Conservation (phyloP, 2,329 filamentous ascomycete species). For the Coleophoma cylindrospora region DNA sequence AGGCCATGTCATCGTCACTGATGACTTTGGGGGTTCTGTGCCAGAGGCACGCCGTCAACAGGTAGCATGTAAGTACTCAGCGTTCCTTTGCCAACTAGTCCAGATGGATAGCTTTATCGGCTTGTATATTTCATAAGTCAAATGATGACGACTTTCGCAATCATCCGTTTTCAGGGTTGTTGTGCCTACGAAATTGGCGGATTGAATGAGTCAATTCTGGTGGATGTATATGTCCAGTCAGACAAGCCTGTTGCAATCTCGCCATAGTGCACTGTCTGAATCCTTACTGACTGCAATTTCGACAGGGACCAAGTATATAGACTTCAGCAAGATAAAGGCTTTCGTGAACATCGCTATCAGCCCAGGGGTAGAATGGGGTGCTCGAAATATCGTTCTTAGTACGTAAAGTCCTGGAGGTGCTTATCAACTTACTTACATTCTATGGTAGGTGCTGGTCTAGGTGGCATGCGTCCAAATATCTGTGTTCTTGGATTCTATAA, state of each 20-base stretch:
- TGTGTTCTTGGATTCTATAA: constrained; percentile 78
- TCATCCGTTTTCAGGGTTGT: too few relatives aligned
- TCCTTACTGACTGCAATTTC: not conserved
- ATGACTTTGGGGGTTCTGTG: constrained; percentile 74
- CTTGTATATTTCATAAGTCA: too few relatives aligned
- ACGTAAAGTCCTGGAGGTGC: too few relatives aligned
- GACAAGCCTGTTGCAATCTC: too few relatives aligned
- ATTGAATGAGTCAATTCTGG: too few relatives aligned
- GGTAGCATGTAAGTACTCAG: constrained; percentile 37
- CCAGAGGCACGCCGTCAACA: constrained; percentile 79
- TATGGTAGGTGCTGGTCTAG: constrained; percentile 55
- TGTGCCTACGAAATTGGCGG: too few relatives aligned
- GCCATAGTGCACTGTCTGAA: too few relatives aligned
- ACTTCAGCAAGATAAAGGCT: constrained; percentile 80
- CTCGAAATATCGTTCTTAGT: constrained; percentile 75
- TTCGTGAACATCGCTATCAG: constrained; percentile 85
- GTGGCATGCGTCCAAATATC: constrained; percentile 86
- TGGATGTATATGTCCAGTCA: too few relatives aligned
- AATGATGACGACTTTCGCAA: too few relatives aligned
- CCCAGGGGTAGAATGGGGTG: constrained; percentile 78
- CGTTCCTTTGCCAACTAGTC: too few relatives aligned
- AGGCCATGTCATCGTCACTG: constrained; percentile 81
- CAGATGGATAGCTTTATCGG: too few relatives aligned
- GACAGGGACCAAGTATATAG: constrained; percentile 73
- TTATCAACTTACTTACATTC: too few relatives aligned